These are phyloP conservation scores for Colletotrichum gloeosporioides DNA, from an alignment of 2,329 filamentous ascomycete genomes.

Conservation along the genomic window DNA sequence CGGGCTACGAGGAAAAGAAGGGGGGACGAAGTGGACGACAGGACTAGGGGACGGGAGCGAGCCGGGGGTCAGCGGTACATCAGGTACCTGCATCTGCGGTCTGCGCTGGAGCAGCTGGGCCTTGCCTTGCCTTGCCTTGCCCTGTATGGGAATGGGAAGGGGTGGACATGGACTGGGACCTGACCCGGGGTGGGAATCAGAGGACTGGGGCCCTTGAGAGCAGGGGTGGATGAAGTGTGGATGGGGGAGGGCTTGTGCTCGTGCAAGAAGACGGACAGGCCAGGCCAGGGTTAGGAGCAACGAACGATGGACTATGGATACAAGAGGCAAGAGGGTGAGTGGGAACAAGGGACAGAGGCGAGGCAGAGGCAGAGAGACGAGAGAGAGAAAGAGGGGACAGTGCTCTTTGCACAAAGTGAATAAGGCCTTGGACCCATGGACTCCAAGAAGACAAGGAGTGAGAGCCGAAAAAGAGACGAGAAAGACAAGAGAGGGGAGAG, in stretches of 20 bases:
- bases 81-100: background rate
- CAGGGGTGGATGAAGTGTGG: background rate
- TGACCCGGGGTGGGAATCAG: background rate
- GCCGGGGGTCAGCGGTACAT: background rate
- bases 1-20: conserved; percentile 8
- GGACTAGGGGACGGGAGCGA: conserved; percentile 9
- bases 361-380: background rate
- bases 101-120: background rate
- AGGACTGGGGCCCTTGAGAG: background rate
- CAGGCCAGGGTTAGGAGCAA: background rate
- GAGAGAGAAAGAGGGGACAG: background rate
- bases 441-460: background rate
- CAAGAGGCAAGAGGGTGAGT: background rate
- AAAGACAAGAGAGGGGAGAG: conserved; percentile 18
- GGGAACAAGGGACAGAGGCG: background rate
- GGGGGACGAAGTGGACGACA: background rate
- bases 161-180: background rate
- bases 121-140: background rate
- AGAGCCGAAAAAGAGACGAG: conserved; percentile 18
- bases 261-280: background rate
- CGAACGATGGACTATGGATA: background rate
- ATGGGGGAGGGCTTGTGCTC: background rate
- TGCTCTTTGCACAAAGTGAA: background rate
- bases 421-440: background rate
- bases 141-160: background rate